Percentiles rank a stretch among this genome's conserved stretches.
These are phyloP conservation scores for Termitomyces sp. DNA, from an alignment of 768 basidiomycete species.

Conservation along the genomic window DNA sequence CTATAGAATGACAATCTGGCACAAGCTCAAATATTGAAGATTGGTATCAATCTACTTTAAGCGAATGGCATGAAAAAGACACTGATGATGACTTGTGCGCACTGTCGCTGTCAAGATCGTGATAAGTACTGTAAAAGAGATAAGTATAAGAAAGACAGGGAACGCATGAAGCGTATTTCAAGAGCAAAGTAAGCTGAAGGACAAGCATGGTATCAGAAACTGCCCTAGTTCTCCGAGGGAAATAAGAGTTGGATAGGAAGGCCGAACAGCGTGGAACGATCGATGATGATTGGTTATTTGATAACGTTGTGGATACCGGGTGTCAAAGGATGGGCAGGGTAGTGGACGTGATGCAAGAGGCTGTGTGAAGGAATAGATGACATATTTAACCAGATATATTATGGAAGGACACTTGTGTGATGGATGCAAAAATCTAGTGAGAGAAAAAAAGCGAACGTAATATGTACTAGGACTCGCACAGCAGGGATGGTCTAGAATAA, in stretches of 20 bases:
- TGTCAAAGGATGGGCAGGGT: neutral
- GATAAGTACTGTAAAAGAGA: too few relatives aligned
- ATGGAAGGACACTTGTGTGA: constrained; percentile 4
- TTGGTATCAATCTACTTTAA: neutral
- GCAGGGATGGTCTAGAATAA: constrained; percentile 3
- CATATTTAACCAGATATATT: constrained; percentile 4
- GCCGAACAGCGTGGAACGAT: constrained; percentile 3
- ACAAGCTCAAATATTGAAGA: neutral
- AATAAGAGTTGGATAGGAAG: neutral
- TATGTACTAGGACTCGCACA: neutral
- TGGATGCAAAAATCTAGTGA: constrained; percentile 6
- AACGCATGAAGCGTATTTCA: too few relatives aligned
- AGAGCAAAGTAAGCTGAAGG: too few relatives aligned
- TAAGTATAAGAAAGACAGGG: too few relatives aligned
- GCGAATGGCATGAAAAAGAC: neutral
- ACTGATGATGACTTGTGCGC: too few relatives aligned
- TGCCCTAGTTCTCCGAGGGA: neutral
- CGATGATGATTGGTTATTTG: constrained; percentile 7
- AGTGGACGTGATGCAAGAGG: constrained; percentile 4
- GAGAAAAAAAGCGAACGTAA: constrained; percentile 5
- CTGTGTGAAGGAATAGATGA: constrained; percentile 3
- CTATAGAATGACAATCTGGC: neutral
- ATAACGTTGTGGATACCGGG: constrained; percentile 6
- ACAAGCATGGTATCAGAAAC: neutral
- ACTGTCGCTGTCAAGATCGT: too few relatives aligned